A percentile compares a stretch with the other conserved stretches of the same genome.
Conservation (phyloP, 257 asterid genomes). For the Capsicum pubescens region DNA sequence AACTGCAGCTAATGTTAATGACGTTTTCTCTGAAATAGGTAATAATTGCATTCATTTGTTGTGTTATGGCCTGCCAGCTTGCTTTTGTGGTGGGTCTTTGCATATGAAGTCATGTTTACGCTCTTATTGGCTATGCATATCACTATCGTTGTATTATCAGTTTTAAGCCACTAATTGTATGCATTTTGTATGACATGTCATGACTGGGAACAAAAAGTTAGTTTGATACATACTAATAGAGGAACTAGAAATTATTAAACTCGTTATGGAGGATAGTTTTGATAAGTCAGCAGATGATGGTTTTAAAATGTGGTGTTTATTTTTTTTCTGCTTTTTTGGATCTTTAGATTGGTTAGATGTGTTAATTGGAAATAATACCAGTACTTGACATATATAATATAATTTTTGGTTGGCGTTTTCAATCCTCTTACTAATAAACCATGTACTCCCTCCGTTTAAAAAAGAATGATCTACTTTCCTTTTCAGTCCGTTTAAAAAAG, state of each 20-base stretch:
- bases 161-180: background rate
- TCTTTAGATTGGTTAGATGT: background rate
- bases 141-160: background rate
- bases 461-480: too few species aligned
- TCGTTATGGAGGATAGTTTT: background rate
- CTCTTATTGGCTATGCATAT: conserved; percentile 7
- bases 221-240: background rate
- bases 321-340: background rate
- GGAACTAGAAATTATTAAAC: background rate
- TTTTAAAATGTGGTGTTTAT: background rate
- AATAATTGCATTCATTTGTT: conserved; percentile 28
- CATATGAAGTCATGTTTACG: background rate
- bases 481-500: too few species aligned
- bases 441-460: too few species aligned
- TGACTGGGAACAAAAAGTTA: background rate
- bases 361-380: background rate
- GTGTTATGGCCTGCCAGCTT: conserved; percentile 4
- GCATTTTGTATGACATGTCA: background rate
- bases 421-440: background rate
- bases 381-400: background rate
- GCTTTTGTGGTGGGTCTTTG: background rate
- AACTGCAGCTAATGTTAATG: conserved; percentile 68
- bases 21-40: conserved; percentile 59
- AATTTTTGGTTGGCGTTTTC: background rate
- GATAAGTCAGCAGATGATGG: background rate